These are phyloP conservation scores for Melampsora larici-populina DNA, from an alignment of 1,284 basidiomycete genomes.

Conservation along the genomic window DNA sequence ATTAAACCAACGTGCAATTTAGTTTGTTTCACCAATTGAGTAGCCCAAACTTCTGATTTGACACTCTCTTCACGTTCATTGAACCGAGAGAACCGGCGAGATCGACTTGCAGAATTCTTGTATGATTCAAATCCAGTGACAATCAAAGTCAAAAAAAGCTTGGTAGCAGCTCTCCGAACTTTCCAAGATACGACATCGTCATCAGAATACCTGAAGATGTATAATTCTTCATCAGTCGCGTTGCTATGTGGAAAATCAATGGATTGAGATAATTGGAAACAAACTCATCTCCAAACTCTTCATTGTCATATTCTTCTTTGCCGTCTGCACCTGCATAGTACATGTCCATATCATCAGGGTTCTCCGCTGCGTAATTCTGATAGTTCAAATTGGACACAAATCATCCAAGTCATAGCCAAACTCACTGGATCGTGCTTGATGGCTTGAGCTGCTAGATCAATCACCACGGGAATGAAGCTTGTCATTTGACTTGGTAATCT, in stretches of 20 bases:
- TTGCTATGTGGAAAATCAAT: background rate
- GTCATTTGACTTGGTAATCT: conserved; percentile 78
- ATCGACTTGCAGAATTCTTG: conserved; percentile 74
- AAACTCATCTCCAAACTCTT: conserved; percentile 70
- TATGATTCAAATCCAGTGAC: conserved; percentile 78
- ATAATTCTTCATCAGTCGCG: background rate
- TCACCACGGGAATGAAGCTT: conserved; percentile 67
- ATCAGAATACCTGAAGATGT: conserved; percentile 72
- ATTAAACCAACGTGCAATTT: conserved; percentile 56
- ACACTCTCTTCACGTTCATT: conserved; percentile 94
- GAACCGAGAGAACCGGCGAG: conserved; percentile 82
- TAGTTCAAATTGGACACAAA: background rate
- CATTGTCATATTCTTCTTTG: conserved; percentile 65
- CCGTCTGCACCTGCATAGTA: conserved; percentile 61
- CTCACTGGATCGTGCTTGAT: conserved; percentile 91
- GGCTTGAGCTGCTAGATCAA: conserved; percentile 67
- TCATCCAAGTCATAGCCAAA: conserved; percentile 42
- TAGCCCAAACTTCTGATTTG: conserved; percentile 84
- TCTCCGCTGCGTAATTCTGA: conserved; percentile 75
- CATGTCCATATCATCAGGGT: conserved; percentile 74
- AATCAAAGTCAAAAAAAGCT: conserved; percentile 78
- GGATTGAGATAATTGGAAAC: conserved; percentile 47
- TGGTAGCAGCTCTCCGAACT: conserved; percentile 86
- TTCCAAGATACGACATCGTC: conserved; percentile 99
- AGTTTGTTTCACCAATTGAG: conserved; percentile 74